A percentile compares a stretch with the other conserved stretches of the same genome.
phyloP scores from a whole-genome alignment of 345 rosid genomes.

The Sapria himalayana region DNA sequence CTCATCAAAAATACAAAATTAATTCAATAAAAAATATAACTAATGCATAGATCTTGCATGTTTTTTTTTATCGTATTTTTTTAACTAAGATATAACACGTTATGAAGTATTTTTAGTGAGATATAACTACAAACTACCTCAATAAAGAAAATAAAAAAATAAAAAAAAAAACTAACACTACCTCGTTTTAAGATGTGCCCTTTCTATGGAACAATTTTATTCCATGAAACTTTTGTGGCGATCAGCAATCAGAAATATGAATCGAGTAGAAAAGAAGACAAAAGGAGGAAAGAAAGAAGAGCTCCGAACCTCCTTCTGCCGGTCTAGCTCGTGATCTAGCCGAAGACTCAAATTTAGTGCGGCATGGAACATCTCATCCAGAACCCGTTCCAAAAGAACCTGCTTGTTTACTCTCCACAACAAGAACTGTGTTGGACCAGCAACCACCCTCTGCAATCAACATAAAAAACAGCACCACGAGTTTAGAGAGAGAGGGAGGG shows the following conservation, averaged over 20 bases:
- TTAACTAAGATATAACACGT: too few relatives aligned
- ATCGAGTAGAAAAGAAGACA: neutral
- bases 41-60: too few relatives aligned
- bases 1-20: too few relatives aligned
- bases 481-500: neutral
- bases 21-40: too few relatives aligned
- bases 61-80: too few relatives aligned
- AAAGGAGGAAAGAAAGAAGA: neutral
- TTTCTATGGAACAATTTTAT: too few relatives aligned
- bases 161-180: too few relatives aligned
- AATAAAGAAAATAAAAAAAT: neutral
- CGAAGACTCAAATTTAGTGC: constrained; percentile 52
- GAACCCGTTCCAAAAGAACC: constrained; percentile 19
- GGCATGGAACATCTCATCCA: constrained; percentile 78
- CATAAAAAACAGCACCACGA: neutral
- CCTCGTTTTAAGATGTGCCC: too few relatives aligned
- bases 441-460: constrained; percentile 33
- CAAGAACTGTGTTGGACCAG: constrained; percentile 16
- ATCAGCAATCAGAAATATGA: neutral
- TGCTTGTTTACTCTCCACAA: constrained; percentile 64
- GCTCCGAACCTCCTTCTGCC: constrained; percentile 41
- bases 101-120: too few relatives aligned
- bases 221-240: neutral
- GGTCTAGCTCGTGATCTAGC: constrained; percentile 32
- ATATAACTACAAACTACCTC: neutral